These are phyloP conservation scores for Chrysanthemum seticuspe DNA, from an alignment of 129 eudicot species.

Conservation along the genomic window DNA sequence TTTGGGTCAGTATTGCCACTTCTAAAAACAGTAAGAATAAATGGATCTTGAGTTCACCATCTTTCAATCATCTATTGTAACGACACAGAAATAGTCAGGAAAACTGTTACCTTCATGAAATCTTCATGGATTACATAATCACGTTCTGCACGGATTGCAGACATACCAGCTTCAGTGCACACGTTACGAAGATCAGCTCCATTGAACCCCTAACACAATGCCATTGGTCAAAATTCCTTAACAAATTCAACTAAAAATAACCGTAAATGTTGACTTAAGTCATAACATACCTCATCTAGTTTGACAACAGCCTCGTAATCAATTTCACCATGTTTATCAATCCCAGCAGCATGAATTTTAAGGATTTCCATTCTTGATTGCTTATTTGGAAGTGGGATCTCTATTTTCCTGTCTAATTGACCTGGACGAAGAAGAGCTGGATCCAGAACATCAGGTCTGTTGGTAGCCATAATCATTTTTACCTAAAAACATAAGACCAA, in stretches of 20 bases:
- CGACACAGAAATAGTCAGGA: background rate
- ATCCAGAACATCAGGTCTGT: slow-evolving; percentile 96
- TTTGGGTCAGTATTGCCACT: too few species aligned
- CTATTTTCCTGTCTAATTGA: slow-evolving; percentile 90
- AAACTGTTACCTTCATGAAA: slow-evolving; percentile 85
- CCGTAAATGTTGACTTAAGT: background rate
- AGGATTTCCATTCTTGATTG: slow-evolving; percentile 96
- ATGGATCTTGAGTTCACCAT: background rate
- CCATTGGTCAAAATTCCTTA: background rate
- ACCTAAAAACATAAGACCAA: slow-evolving; percentile 42
- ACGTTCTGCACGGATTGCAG: slow-evolving; percentile 96
- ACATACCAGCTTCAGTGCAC: slow-evolving; percentile 99
- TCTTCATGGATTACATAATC: slow-evolving; percentile 98
- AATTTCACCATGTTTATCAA: slow-evolving; percentile 97
- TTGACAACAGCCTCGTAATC: slow-evolving; percentile 96
- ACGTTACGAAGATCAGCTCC: slow-evolving; percentile 98
- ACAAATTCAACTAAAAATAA: background rate
- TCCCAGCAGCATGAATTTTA: slow-evolving; percentile 92
- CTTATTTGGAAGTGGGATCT: slow-evolving; percentile 93
- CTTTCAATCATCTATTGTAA: background rate
- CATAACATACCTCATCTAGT: slow-evolving; percentile 76
- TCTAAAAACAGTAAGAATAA: slow-evolving; percentile 5
- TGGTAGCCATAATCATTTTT: slow-evolving; percentile 98
- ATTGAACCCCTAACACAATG: slow-evolving; percentile 72
- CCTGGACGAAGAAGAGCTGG: slow-evolving; percentile 99